Evolutionary conservation across 768 basidiomycete genomes (phyloP), one percentile per base, ranked within the genome.

Genomic region (Russula olivacea): DNA sequence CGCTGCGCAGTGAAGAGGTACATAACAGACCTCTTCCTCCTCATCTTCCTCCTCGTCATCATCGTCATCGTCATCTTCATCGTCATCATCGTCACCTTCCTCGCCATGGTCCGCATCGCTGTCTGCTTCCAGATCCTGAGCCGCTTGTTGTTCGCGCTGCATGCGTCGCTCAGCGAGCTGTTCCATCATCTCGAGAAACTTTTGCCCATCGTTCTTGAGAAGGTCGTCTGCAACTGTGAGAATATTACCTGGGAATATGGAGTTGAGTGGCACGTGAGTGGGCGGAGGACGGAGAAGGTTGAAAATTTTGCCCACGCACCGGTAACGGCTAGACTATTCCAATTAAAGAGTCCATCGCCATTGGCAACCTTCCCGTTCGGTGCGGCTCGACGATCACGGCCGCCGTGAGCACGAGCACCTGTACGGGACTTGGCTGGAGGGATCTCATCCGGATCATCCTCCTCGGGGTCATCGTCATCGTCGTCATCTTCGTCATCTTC

Each of bases 101-200:
- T 81, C 78, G 7, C 81, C 83, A 8, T 81, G 76, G 43, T 80
- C 80, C 19, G 79, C 80, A 50, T 80, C 80, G 41, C 75, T 74
- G 56, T 81, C 81, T 30, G 78, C 78, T 52, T 75, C 77, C 32
- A 77, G 75, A 65, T 76, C 79, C 32, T 68, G 74, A 57, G 76
- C 77, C 0, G 80, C 79, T 71, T 82, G 80, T 69, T 94, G 89
- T 71, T 98, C 95, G 4, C 95, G 83, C 69, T 91, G 88, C 83
- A 96, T 92, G 50, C 96, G 83, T 55, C 93, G 83, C 71, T 97
- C 93, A 0, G 96, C 95, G 21, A 99, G 83, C 75, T 96, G 93
- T 74, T 98, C 97, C 97, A 99, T 99, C 97, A 99, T 99, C 79
- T 99, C 97, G 69, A 99, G 78, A 78, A 99, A 99, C 78, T 97